Base-by-base conservation (phyloP, 352 stramenopile genomes). In the Phytophthora aleatoria region DNA sequence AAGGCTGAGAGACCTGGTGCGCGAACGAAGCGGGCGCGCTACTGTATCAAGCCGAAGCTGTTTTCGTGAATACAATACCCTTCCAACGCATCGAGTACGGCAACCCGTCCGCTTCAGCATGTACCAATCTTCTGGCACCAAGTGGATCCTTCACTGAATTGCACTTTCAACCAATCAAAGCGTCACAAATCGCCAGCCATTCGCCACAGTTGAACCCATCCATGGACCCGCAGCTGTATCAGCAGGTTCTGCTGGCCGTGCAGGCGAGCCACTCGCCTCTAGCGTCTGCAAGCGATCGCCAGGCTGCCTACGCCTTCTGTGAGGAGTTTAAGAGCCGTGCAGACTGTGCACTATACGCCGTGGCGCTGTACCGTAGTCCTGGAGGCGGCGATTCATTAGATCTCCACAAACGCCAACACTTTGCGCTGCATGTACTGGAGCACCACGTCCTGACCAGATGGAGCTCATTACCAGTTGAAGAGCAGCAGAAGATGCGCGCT, bases 361-460 rank as follows among this genome's bases (percentile, higher is more conserved):
- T 89, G n/a, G 74, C 79, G n/a, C 75, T 92, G 51, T 92, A 83
- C 64, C 85, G 82, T 31, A 83, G 84, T 47, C 78, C 83, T 9
- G 55, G 61, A 13, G 58, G 48, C 1, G 65, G 50, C 12, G 67
- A 81, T 47, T 53, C 63, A 0, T 36, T 87, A 26, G 72, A 87
- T 57, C 56, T 74, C 16, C 69, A 80, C 55, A 86, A 69, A 20
- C 78, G 83, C 36, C 85, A 85, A 50, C 85, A 94, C 66, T 94
- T 94, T 73, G 83, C 85, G 49, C 68, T 94, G 30, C 85, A 94
- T 47, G 81, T 92, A 26, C 69, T 94, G 27, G 85, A 92, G 52
- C 82, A 87, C 43, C 83, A 86, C 55, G 65, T 94, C 38, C 63
- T 90, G 10, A 86, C 73, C 9, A 57, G 75, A 15, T 94, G 85